A percentile compares a stretch with the other conserved stretches of the same genome.
Conservation (phyloP, 768 basidiomycete species). For the Amanita polypyramis region DNA sequence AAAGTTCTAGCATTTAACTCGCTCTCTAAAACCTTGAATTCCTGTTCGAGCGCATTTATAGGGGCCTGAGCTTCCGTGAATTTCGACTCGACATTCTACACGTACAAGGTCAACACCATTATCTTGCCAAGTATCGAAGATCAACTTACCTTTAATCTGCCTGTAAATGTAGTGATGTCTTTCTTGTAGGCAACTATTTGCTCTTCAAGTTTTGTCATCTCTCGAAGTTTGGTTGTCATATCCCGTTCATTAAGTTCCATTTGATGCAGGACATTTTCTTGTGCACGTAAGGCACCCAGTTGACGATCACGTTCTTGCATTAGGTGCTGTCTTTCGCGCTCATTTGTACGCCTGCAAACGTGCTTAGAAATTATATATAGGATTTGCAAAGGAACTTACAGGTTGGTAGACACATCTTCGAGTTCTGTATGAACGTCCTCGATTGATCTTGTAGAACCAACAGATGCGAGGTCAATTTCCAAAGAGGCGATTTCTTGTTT, state of each 20-base stretch:
- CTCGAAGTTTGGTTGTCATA: constrained; percentile 44
- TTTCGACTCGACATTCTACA: constrained; percentile 53
- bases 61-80: constrained; percentile 54
- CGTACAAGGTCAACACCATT: constrained; percentile 1
- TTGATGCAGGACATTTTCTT: constrained; percentile 51
- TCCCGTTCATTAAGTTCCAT: constrained; percentile 54
- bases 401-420: constrained; percentile 44
- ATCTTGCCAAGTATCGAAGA: background rate
- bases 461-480: constrained; percentile 57
- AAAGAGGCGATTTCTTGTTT: constrained; percentile 50
- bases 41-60: constrained; percentile 50
- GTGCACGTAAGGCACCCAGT: constrained; percentile 34
- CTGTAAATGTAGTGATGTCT: constrained; percentile 36
- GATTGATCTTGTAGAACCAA: constrained; percentile 71
- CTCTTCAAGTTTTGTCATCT: constrained; percentile 45
- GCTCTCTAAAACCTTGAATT: constrained; percentile 36
- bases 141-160: constrained; percentile 38
- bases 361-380: background rate
- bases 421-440: constrained; percentile 82
- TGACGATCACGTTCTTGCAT: constrained; percentile 54
- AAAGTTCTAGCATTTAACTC: constrained; percentile 38
- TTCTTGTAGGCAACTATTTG: constrained; percentile 47
- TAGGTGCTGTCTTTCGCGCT: constrained; percentile 50
- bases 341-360: constrained; percentile 44
- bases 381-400: constrained; percentile 38